phyloP scores from a whole-genome alignment of 192 early-diverging fungal genomes.

The Podila epicladia region DNA sequence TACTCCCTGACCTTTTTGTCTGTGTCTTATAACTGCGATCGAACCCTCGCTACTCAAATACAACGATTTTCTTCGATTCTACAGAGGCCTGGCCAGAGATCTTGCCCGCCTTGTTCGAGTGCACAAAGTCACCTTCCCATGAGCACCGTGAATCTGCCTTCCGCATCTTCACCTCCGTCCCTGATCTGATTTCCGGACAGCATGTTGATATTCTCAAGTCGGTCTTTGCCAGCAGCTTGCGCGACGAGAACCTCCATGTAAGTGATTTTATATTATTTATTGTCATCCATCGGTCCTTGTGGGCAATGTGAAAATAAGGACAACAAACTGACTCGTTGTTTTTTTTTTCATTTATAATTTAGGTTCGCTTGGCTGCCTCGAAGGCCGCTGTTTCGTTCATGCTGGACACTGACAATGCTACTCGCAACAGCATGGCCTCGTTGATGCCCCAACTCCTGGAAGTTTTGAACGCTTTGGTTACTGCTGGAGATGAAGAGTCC shows the following conservation, averaged over 20 bases:
- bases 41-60: too few species aligned
- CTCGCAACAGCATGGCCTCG: slow-evolving; percentile 60
- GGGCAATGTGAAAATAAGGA: too few species aligned
- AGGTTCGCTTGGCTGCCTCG: slow-evolving; percentile 78
- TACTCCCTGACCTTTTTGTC: slow-evolving; percentile 1
- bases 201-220: slow-evolving; percentile 73
- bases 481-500: slow-evolving; percentile 71
- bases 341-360: slow-evolving; percentile 8
- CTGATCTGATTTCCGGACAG: slow-evolving; percentile 79
- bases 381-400: slow-evolving; percentile 82
- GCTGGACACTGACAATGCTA: slow-evolving; percentile 65
- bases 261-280: too few species aligned
- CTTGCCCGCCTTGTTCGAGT: slow-evolving; percentile 81
- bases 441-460: slow-evolving; percentile 86
- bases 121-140: slow-evolving; percentile 76
- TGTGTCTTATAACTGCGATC: background rate
- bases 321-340: background rate
- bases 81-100: slow-evolving; percentile 86
- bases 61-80: background rate
- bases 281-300: too few species aligned
- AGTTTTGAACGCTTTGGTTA: slow-evolving; percentile 63
- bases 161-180: slow-evolving; percentile 87
- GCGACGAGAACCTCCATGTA: slow-evolving; percentile 69
- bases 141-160: slow-evolving; percentile 90
- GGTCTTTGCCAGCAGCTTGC: slow-evolving; percentile 79